phyloP scores from a whole-genome alignment of 169 alveolate genomes.

The Condylostoma magnum region DNA sequence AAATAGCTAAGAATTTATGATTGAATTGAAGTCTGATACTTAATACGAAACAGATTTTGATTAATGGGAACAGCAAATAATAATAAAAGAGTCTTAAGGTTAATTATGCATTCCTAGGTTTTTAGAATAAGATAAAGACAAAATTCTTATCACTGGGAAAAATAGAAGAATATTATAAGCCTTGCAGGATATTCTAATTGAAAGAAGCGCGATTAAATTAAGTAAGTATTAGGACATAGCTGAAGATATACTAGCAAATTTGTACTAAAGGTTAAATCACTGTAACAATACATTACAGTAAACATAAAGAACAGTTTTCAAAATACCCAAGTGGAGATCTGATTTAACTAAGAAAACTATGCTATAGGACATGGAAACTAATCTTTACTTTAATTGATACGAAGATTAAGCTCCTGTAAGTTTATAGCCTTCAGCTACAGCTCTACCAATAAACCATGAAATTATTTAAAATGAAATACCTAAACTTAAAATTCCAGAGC shows the following conservation, averaged over 20 bases:
- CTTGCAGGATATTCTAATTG: constrained; percentile 6
- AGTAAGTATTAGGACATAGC: not conserved
- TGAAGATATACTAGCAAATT: too few relatives aligned
- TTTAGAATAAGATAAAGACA: not conserved
- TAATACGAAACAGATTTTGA: not conserved
- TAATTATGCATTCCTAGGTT: not conserved
- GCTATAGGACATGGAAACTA: too few relatives aligned
- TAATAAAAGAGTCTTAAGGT: not conserved
- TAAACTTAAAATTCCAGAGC: not conserved
- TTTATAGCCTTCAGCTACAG: too few relatives aligned
- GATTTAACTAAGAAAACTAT: too few relatives aligned
- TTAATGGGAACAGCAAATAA: not conserved
- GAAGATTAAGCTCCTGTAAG: too few relatives aligned
- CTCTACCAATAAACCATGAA: too few relatives aligned
- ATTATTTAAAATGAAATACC: not conserved
- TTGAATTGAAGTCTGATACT: not conserved
- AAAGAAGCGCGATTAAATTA: not conserved
- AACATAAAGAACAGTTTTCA: too few relatives aligned
- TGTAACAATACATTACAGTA: too few relatives aligned
- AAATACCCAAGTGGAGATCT: too few relatives aligned
- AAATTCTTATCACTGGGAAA: constrained; percentile 16
- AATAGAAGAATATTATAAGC: not conserved
- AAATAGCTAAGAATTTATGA: constrained; percentile 2
- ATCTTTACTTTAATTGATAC: too few relatives aligned
- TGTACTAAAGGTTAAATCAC: too few relatives aligned